Conservation (phyloP, 2,329 filamentous ascomycete species). For the Chrysoporthe cubensis region DNA sequence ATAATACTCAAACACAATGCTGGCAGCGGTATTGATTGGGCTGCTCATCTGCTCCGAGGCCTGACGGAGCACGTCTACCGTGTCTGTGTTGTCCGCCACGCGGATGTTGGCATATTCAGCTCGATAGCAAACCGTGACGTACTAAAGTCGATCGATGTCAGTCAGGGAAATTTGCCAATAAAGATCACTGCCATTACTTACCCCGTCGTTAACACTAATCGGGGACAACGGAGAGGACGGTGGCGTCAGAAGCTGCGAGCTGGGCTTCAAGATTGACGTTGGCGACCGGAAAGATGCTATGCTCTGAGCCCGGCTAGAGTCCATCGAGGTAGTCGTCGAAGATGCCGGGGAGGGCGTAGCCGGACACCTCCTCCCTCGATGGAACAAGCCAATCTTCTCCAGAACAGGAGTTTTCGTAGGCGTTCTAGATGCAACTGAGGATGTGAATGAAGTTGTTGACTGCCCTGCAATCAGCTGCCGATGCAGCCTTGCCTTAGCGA, state of each 20-base stretch:
- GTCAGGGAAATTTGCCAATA: conserved; percentile 22
- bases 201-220: conserved; percentile 77
- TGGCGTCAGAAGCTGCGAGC: conserved; percentile 19
- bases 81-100: conserved; percentile 74
- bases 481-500: conserved; percentile 51
- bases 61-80: conserved; percentile 71
- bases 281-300: conserved; percentile 34
- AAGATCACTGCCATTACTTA: conserved; percentile 47
- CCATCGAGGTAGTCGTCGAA: conserved; percentile 38
- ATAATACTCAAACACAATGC: conserved; percentile 80
- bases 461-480: conserved; percentile 45
- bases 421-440: conserved; percentile 22
- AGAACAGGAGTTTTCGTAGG: conserved; percentile 46
- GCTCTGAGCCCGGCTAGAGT: conserved; percentile 40
- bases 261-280: conserved; percentile 24
- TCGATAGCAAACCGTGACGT: conserved; percentile 73
- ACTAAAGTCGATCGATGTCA: conserved; percentile 46
- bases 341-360: conserved; percentile 40
- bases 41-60: conserved; percentile 67
- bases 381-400: conserved; percentile 53
- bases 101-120: conserved; percentile 72
- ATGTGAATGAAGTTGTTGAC: conserved; percentile 31
- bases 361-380: conserved; percentile 46
- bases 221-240: conserved; percentile 70
- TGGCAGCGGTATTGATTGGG: conserved; percentile 64